These are phyloP conservation scores for Rhizoclosmatium globosum DNA, from an alignment of 192 early-diverging fungal genomes.

Conservation along the genomic window DNA sequence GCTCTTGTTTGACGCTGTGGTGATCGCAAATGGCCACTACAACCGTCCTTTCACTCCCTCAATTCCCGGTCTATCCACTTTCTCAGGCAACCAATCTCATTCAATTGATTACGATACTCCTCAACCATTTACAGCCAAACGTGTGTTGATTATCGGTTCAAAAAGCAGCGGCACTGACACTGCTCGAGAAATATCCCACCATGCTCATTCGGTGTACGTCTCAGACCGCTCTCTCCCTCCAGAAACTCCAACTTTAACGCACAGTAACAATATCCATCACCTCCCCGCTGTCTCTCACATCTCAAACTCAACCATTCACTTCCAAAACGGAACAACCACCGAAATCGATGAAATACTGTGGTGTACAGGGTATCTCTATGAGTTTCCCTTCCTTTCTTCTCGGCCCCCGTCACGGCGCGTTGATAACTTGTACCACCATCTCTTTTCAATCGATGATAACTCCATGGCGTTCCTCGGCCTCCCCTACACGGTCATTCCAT, in stretches of 20 bases:
- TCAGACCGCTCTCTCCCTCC: not conserved
- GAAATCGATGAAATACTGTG: slow-evolving; percentile 61
- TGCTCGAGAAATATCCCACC: slow-evolving; percentile 50
- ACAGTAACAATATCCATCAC: not conserved
- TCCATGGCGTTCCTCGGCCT: slow-evolving; percentile 66
- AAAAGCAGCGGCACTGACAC: slow-evolving; percentile 64
- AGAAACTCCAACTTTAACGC: not conserved
- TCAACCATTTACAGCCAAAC: slow-evolving; percentile 16
- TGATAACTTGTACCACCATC: slow-evolving; percentile 46
- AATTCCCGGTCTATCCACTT: slow-evolving; percentile 4
- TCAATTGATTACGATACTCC: slow-evolving; percentile 13
- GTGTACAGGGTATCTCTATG: slow-evolving; percentile 73
- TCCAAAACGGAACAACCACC: slow-evolving; percentile 18
- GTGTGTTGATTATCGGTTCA: slow-evolving; percentile 62
- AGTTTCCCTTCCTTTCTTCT: slow-evolving; percentile 62
- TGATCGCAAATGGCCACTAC: slow-evolving; percentile 45
- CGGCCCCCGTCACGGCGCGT: not conserved
- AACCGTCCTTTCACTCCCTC: slow-evolving; percentile 20
- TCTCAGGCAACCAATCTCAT: not conserved
- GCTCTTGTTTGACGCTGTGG: slow-evolving; percentile 26
- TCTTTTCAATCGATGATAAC: slow-evolving; percentile 59
- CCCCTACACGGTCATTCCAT: slow-evolving; percentile 63
- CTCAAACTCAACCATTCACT: slow-evolving; percentile 12
- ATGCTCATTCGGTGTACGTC: slow-evolving; percentile 32
- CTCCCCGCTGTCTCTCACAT: not conserved